Evolutionary conservation across 2,329 filamentous ascomycete genomes (phyloP), one percentile per base, ranked within the genome.

Genomic region (Talaromyces sp.): DNA sequence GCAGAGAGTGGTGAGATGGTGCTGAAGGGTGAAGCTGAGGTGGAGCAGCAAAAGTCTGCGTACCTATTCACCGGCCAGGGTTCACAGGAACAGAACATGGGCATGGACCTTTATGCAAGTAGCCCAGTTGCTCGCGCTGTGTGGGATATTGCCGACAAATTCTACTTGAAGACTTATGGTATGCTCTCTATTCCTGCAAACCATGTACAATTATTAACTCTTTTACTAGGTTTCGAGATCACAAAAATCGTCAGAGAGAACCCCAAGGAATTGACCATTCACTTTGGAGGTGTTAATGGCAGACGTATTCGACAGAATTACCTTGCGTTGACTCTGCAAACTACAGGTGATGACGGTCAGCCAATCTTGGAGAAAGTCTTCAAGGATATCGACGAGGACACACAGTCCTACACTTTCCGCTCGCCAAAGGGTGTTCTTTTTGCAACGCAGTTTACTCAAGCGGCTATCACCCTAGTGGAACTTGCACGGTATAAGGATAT

Each of bases 191-290:
- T 60, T 13, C 29, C 10, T 6, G 22, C 40, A 60, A 22, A 60
- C 1, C 10, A 13, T 47, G 7, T 34, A 31, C 17, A 29, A 17
- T 25, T 34, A 17, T 27, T 60, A 15, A 60, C 5, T 31, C 3
- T 29, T 45, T 15, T 22, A 15, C 6, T 34, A 60, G 62, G 62
- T 6, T 97, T 99, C 75, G 93, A 93, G 5, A 99, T 99, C 74
- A 96, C 93, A 76, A 93, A 97, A 80, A 98, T 99, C 74, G 95
- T 99, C 79, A 96, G 93, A 85, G 98, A 98, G 84, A 99, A 99
- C 81, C 95, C 95, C 68, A 97, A 97, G 84, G 95, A 98, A 81
- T 89, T 99, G 63, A 99, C 95, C 4, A 92, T 99, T 69, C 91
- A 99, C 83, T 99, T 99, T 75, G 95, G 95, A 82, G 95, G 95